These are phyloP conservation scores for Striga hermonthica DNA, from an alignment of 305 asterid species.

Conservation along the genomic window DNA sequence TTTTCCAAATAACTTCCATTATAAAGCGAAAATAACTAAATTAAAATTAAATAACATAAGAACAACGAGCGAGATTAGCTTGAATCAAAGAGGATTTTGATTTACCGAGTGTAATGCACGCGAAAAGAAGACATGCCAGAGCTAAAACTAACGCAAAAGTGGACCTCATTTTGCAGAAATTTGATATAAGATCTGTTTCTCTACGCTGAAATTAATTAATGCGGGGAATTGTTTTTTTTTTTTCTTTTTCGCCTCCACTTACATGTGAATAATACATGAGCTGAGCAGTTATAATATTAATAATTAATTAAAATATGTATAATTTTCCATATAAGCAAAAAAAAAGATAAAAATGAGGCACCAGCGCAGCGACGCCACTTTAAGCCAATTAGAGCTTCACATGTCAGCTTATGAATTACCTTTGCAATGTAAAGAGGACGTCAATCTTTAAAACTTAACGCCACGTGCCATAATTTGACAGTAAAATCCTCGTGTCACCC, in stretches of 20 bases:
- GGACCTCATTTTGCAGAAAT: slow-evolving; percentile 35
- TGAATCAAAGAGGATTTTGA: slow-evolving; percentile 4
- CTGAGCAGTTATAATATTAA: slow-evolving; percentile 15
- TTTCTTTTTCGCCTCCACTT: slow-evolving; percentile 15
- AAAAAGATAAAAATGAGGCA: slow-evolving; percentile 29
- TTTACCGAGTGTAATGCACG: slow-evolving; percentile 48
- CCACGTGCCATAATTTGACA: neutral
- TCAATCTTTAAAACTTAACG: too few relatives aligned
- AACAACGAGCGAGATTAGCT: slow-evolving; percentile 3
- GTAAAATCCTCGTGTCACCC: too few relatives aligned
- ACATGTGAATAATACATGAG: neutral
- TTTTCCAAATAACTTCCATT: neutral
- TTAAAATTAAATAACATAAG: neutral
- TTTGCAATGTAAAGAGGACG: too few relatives aligned
- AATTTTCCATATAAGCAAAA: slow-evolving; percentile 20
- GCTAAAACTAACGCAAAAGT: slow-evolving; percentile 32
- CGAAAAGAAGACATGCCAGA: slow-evolving; percentile 36
- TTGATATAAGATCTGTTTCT: neutral
- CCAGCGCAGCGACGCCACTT: slow-evolving; percentile 36
- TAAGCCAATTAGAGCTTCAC: slow-evolving; percentile 45
- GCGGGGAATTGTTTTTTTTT: neutral
- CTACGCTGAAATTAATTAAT: too few relatives aligned
- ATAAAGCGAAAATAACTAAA: neutral
- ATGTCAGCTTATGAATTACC: slow-evolving; percentile 34
- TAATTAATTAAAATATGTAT: too few relatives aligned